Conservation (phyloP, 108 stramenopile genomes). For the Pseudonitzschia multiseries region DNA sequence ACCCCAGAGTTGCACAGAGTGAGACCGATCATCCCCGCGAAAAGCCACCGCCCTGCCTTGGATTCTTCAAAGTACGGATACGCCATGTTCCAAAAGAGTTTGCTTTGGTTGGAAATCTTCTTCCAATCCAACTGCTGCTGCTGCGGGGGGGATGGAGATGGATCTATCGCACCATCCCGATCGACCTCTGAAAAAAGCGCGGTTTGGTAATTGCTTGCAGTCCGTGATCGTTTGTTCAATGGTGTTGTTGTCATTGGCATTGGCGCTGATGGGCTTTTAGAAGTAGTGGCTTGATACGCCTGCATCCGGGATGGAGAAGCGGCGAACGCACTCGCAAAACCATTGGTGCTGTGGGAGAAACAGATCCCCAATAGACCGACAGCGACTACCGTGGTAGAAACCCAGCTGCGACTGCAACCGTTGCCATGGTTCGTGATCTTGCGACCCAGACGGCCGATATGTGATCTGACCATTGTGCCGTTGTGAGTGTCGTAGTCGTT, state of each 20-base stretch:
- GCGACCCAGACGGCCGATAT: no score
- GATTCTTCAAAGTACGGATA: constrained; percentile 87
- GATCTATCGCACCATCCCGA: not conserved
- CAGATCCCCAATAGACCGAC: not conserved
- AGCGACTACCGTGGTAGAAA: not conserved
- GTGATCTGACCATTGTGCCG: not conserved
- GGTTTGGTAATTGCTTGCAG: not conserved
- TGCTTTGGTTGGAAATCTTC: constrained; percentile 33
- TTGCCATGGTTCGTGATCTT: no score
- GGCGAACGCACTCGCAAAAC: not conserved
- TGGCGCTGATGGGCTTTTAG: not conserved
- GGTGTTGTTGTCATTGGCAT: not conserved
- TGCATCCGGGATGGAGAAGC: not conserved
- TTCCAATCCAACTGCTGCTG: constrained; percentile 40
- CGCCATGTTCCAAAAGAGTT: constrained; percentile 81
- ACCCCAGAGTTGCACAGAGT: constrained; percentile 86
- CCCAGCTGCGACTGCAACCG: not conserved
- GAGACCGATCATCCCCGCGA: constrained; percentile 77
- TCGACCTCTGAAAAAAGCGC: not conserved
- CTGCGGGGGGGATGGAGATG: not conserved
- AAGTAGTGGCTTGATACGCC: not conserved
- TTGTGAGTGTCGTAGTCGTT: not conserved
- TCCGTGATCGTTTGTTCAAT: not conserved
- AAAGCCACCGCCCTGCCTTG: constrained; percentile 63
- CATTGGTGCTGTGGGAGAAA: not conserved